phyloP scores from a whole-genome alignment of 441 rosid genomes.

The Jatropha podagrica region DNA sequence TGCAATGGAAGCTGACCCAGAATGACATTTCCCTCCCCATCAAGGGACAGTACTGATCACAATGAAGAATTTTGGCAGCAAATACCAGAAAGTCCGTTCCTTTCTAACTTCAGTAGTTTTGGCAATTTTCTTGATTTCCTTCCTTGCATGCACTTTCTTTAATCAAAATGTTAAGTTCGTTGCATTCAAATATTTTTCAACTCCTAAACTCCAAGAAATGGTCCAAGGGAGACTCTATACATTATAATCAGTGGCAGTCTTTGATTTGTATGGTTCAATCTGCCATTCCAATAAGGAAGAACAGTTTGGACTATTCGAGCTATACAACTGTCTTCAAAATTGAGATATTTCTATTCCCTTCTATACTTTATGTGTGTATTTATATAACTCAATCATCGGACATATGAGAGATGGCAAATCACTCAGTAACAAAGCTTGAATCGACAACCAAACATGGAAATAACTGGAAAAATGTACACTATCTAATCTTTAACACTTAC shows the following conservation, averaged over 20 bases:
- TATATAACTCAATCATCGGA: no score
- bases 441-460: constrained; percentile 64
- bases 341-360: constrained; percentile 37
- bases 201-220: not conserved
- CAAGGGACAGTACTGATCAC: not conserved
- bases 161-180: constrained; percentile 5
- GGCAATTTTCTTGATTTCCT: not conserved
- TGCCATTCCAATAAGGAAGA: constrained; percentile 50
- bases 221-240: constrained; percentile 57
- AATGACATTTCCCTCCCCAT: not conserved
- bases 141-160: constrained; percentile 3
- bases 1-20: no score
- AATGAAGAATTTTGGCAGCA: constrained; percentile 7
- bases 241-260: constrained; percentile 79
- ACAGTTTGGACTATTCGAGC: constrained; percentile 41
- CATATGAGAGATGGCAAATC: constrained; percentile 51
- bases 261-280: constrained; percentile 83
- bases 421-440: constrained; percentile 75
- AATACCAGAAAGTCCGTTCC: not conserved
- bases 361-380: no score
- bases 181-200: not conserved
- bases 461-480: constrained; percentile 68
- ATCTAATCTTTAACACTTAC: constrained; percentile 72
- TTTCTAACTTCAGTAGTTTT: not conserved
- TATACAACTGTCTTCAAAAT: constrained; percentile 30